phyloP scores from a whole-genome alignment of 768 basidiomycete genomes.

The Macrolepiota dolichaula region DNA sequence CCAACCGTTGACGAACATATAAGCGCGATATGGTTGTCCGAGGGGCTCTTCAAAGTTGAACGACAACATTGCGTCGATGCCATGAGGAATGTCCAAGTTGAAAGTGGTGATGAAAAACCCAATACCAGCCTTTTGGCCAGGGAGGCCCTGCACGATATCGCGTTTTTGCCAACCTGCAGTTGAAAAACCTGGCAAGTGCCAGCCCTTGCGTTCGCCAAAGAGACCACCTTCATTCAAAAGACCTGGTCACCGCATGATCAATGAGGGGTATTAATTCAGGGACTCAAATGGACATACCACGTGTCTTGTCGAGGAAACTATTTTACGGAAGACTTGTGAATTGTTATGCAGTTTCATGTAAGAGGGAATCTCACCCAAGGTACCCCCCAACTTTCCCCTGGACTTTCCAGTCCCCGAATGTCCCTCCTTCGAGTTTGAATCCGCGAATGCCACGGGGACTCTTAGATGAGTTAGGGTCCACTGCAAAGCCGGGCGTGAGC shows the following conservation, averaged over 20 bases:
- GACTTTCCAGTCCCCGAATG: slow-evolving; percentile 64
- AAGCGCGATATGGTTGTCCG: slow-evolving; percentile 66
- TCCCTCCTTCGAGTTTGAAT: slow-evolving; percentile 62
- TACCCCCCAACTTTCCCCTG: slow-evolving; percentile 77
- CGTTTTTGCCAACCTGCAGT: slow-evolving; percentile 57
- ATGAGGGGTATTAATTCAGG: neutral
- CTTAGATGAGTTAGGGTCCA: slow-evolving; percentile 52
- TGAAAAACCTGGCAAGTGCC: slow-evolving; percentile 74
- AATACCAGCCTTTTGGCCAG: slow-evolving; percentile 56
- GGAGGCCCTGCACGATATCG: slow-evolving; percentile 57
- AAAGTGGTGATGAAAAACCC: slow-evolving; percentile 84
- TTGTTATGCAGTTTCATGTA: neutral
- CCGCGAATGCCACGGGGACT: slow-evolving; percentile 79
- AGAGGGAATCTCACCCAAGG: slow-evolving; percentile 38
- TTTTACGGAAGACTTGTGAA: neutral
- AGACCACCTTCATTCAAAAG: slow-evolving; percentile 72
- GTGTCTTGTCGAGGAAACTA: slow-evolving; percentile 72
- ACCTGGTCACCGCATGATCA: slow-evolving; percentile 24
- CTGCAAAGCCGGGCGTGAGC: slow-evolving; percentile 18
- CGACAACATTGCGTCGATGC: slow-evolving; percentile 65
- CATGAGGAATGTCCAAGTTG: slow-evolving; percentile 52
- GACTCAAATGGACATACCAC: slow-evolving; percentile 26
- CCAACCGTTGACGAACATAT: slow-evolving; percentile 85
- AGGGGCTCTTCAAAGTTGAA: slow-evolving; percentile 63
- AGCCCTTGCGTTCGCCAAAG: slow-evolving; percentile 64